These are phyloP conservation scores for Lolium multiflorum DNA, from an alignment of 176 grass and related monocot genomes.

Conservation along the genomic window DNA sequence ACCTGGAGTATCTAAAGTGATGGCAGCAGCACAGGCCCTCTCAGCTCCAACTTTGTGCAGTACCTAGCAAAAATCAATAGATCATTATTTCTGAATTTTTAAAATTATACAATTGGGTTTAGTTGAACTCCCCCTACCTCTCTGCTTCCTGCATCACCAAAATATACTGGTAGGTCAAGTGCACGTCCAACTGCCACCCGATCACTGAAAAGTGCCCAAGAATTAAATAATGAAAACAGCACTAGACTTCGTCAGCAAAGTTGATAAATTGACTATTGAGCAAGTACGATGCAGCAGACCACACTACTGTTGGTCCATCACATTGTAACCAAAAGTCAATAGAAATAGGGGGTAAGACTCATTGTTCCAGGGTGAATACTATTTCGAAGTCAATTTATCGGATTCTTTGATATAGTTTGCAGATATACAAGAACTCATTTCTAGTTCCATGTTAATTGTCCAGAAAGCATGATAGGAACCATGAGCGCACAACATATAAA, in stretches of 20 bases:
- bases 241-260: neutral
- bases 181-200: slow-evolving; percentile 92
- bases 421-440: slow-evolving; percentile 20
- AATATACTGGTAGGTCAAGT: slow-evolving; percentile 95
- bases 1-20: slow-evolving; percentile 98
- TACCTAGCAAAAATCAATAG: slow-evolving; percentile 60
- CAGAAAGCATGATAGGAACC: slow-evolving; percentile 27
- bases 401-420: slow-evolving; percentile 11
- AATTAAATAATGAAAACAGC: slow-evolving; percentile 36
- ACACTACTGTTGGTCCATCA: neutral
- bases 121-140: slow-evolving; percentile 58
- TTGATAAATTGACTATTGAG: slow-evolving; percentile 38
- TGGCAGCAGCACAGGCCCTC: slow-evolving; percentile 95
- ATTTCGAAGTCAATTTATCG: neutral
- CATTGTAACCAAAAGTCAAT: slow-evolving; percentile 9
- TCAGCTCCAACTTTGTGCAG: slow-evolving; percentile 99
- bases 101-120: neutral
- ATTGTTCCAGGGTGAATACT: neutral
- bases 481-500: slow-evolving; percentile 15
- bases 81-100: neutral
- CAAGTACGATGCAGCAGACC: neutral
- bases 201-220: slow-evolving; percentile 64
- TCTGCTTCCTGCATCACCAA: slow-evolving; percentile 97
- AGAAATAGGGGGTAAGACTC: neutral
- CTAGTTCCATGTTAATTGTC: neutral